Conservation (phyloP, 2,329 filamentous ascomycete species). For the Fusarium domesticum region DNA sequence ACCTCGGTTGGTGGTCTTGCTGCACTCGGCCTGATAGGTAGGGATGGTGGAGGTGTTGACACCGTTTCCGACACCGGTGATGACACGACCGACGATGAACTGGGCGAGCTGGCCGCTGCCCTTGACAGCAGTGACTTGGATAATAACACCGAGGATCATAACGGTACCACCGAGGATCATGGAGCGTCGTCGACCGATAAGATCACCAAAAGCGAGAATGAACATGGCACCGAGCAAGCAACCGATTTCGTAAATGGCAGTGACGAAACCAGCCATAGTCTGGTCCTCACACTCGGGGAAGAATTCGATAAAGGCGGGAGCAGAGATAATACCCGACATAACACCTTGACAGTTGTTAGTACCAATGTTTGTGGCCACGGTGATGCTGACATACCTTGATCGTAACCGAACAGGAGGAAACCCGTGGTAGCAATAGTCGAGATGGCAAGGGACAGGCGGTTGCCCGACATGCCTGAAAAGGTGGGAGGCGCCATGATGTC, state of each 20-base stretch:
- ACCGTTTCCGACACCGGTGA: constrained; percentile 53
- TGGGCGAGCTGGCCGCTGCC: constrained; percentile 42
- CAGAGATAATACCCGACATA: constrained; percentile 54
- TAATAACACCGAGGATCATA: constrained; percentile 58
- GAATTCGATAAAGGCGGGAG: constrained; percentile 46
- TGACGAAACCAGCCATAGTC: constrained; percentile 46
- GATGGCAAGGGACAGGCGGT: constrained; percentile 53
- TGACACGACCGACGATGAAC: constrained; percentile 48
- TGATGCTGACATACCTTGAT: constrained; percentile 35
- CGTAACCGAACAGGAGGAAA: constrained; percentile 59
- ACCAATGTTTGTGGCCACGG: neutral
- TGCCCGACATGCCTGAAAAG: constrained; percentile 59
- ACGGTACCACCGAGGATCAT: constrained; percentile 55
- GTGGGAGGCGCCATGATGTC: constrained; percentile 51
- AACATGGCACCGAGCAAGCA: constrained; percentile 51
- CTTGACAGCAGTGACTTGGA: constrained; percentile 49
- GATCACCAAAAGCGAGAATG: constrained; percentile 52
- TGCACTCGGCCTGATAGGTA: constrained; percentile 55
- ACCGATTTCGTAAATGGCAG: constrained; percentile 51
- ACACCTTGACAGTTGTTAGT: too few relatives aligned
- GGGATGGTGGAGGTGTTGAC: constrained; percentile 50
- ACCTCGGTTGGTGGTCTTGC: constrained; percentile 50
- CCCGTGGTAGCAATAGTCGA: constrained; percentile 63
- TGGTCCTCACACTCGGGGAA: constrained; percentile 45
- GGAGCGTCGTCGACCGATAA: constrained; percentile 49